phyloP scores from a whole-genome alignment of 176 grass and related monocot genomes.

The Tillandsia leiboldiana region DNA sequence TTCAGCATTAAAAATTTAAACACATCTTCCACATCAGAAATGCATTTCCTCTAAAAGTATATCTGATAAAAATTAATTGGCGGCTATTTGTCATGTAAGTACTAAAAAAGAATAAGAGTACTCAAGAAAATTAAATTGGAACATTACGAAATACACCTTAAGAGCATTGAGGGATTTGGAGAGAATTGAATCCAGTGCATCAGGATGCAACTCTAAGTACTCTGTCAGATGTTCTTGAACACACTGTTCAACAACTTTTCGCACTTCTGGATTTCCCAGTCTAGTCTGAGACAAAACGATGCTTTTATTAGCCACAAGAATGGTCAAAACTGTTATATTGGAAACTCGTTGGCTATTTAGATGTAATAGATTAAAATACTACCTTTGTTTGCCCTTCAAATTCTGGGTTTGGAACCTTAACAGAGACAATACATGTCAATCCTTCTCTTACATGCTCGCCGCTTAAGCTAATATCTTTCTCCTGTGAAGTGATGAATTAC shows the following conservation, averaged over 20 bases:
- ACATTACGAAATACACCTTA: slow-evolving; percentile 36
- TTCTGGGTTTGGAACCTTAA: slow-evolving; percentile 91
- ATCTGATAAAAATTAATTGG: not conserved
- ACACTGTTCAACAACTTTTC: slow-evolving; percentile 82
- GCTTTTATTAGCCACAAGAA: not conserved
- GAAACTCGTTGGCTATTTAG: not conserved
- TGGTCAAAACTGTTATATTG: not conserved
- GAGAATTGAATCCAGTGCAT: slow-evolving; percentile 70
- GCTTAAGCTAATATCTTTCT: slow-evolving; percentile 90
- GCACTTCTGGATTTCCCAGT: slow-evolving; percentile 94
- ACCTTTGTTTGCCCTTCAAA: slow-evolving; percentile 99
- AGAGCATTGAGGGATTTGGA: slow-evolving; percentile 89
- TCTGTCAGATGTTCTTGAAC: slow-evolving; percentile 89
- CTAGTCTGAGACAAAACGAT: slow-evolving; percentile 52
- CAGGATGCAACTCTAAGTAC: slow-evolving; percentile 88
- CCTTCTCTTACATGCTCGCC: slow-evolving; percentile 99
- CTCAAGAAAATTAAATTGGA: not conserved
- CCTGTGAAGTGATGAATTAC: slow-evolving; percentile 33
- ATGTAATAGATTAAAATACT: slow-evolving; percentile 11
- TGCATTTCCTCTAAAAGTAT: not conserved
- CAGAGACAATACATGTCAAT: slow-evolving; percentile 79
- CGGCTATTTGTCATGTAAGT: not conserved
- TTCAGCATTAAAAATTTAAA: not conserved
- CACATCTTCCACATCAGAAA: not conserved
- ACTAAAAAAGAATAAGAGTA: not conserved